phyloP scores from a whole-genome alignment of 495 filamentous ascomycete genomes.

The Cercophora scortea region DNA sequence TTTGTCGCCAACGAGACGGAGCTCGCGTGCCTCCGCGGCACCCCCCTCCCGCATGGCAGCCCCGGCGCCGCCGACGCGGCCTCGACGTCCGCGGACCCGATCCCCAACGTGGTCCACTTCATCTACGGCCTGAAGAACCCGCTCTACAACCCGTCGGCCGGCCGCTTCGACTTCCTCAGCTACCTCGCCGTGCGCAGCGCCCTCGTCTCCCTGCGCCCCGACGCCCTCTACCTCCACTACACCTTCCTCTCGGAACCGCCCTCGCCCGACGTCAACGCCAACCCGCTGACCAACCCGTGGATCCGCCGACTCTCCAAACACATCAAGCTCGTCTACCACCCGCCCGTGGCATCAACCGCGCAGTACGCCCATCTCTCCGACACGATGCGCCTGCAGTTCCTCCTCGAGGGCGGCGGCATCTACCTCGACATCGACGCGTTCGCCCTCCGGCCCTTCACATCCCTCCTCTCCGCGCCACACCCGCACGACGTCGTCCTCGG shows the following conservation, averaged over 20 bases:
- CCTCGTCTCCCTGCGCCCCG: constrained; percentile 33
- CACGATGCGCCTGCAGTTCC: constrained; percentile 32
- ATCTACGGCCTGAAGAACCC: constrained; percentile 37
- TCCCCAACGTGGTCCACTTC: constrained; percentile 42
- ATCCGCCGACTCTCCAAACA: constrained; percentile 27
- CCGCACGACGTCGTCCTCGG: constrained; percentile 41
- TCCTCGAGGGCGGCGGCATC: constrained; percentile 35
- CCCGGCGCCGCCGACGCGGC: not conserved
- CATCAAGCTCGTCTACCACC: constrained; percentile 35
- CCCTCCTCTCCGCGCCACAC: constrained; percentile 13
- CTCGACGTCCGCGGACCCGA: constrained; percentile 18
- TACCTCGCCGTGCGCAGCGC: constrained; percentile 39
- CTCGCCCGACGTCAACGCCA: constrained; percentile 25
- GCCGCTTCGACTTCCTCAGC: constrained; percentile 35
- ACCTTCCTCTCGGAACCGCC: constrained; percentile 33
- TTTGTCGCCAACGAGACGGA: constrained; percentile 27
- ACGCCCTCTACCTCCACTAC: constrained; percentile 36
- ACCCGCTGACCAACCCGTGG: constrained; percentile 35
- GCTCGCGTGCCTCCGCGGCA: constrained; percentile 31
- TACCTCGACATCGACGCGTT: constrained; percentile 40
- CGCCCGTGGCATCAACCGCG: constrained; percentile 25
- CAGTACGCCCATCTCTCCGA: constrained; percentile 38
- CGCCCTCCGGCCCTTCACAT: constrained; percentile 30
- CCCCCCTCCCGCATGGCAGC: constrained; percentile 8
- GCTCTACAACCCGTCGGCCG: constrained; percentile 23